Evolutionary conservation across 345 rosid genomes (phyloP).

Genomic region (Eutrema heterophyllum): DNA sequence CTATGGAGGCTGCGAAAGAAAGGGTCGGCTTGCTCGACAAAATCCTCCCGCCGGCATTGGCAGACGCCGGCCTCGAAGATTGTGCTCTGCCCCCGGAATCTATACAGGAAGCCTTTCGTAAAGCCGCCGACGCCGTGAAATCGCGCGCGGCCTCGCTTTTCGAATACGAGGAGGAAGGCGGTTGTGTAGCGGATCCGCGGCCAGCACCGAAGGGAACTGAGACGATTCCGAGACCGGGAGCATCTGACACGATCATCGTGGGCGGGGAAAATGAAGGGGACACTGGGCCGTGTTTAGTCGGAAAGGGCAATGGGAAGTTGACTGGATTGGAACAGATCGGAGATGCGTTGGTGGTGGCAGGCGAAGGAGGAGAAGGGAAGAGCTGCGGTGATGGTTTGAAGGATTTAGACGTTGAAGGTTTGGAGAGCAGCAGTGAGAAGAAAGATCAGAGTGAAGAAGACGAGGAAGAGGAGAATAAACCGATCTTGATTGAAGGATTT

Average conservation of each 20-base stretch:
- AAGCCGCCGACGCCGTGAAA: slow-evolving; percentile 55
- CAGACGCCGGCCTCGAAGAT: slow-evolving; percentile 74
- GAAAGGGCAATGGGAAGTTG: slow-evolving; percentile 8
- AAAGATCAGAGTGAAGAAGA: slow-evolving; percentile 15
- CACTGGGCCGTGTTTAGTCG: slow-evolving; percentile 26
- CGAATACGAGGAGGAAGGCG: slow-evolving; percentile 30
- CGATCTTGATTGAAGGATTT: slow-evolving; percentile 31
- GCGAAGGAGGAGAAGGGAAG: slow-evolving; percentile 13
- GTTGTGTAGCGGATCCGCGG: slow-evolving; percentile 22
- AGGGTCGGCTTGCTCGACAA: slow-evolving; percentile 31
- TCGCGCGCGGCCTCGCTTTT: slow-evolving; percentile 51
- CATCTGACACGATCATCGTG: slow-evolving; percentile 8
- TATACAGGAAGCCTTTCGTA: slow-evolving; percentile 61
- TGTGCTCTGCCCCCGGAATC: slow-evolving; percentile 65
- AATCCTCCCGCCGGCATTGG: slow-evolving; percentile 57
- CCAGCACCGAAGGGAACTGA: neutral
- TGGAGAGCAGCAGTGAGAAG: slow-evolving; percentile 8
- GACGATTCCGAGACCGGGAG: neutral
- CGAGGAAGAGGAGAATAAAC: slow-evolving; percentile 17
- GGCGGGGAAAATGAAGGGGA: neutral
- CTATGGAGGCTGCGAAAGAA: slow-evolving; percentile 41
- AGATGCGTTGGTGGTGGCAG: slow-evolving; percentile 23
- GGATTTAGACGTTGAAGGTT: slow-evolving; percentile 11
- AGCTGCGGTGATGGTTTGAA: slow-evolving; percentile 31
- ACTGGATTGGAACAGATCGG: neutral